Base-by-base conservation (phyloP, 2,329 filamentous ascomycete species). In the Fusarium avenaceum region DNA sequence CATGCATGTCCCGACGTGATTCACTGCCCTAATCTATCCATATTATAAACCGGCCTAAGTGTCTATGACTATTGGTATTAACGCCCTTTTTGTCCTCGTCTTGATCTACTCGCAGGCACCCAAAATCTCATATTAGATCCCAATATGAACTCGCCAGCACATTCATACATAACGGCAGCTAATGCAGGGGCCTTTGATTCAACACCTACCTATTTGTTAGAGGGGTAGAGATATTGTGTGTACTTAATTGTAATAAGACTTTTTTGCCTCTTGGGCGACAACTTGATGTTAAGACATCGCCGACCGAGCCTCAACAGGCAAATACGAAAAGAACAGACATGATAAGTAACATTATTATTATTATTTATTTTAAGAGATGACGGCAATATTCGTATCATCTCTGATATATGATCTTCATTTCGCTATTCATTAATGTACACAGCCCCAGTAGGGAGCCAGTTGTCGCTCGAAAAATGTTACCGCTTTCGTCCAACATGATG, bases 381-480 rank as follows among this genome's bases (percentile, higher is more conserved):
- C 19, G 17, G n/a, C 14, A n/a, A 42, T n/a, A 33, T n/a, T 46
- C 33, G 10, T 40, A 15, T 32, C 42, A 28, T 44, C 22, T 8
- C 22, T 45, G 15, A 45, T 45, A 46, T 20, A 17, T 7, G 38
- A 32, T 53, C 17, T 7, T 22, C 15, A 10, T 32, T 24, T 14
- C n/a, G 30, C 20, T 39, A 15, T 24, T 17, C 11, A 43, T 24
- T 17, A 19, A 38, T n/a, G 22, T 53, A 52, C 32, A 47, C 28
- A 63, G 57, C 43, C 60, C 38, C 38, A 3, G 24, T 39, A 50
- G 30, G 42, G 56, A 50, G 40, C 39, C 62, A 56, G 48, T 30
- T 35, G 19, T 32, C 8, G 19, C 35, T 62, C 50, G 63, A 61
- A 66, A 35, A 47, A 66, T 66, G 45, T 56, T 62, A 39, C 62